These are phyloP conservation scores for Wickerhamomyces sp. DNA, from an alignment of 1,139 yeast species.

Conservation along the genomic window DNA sequence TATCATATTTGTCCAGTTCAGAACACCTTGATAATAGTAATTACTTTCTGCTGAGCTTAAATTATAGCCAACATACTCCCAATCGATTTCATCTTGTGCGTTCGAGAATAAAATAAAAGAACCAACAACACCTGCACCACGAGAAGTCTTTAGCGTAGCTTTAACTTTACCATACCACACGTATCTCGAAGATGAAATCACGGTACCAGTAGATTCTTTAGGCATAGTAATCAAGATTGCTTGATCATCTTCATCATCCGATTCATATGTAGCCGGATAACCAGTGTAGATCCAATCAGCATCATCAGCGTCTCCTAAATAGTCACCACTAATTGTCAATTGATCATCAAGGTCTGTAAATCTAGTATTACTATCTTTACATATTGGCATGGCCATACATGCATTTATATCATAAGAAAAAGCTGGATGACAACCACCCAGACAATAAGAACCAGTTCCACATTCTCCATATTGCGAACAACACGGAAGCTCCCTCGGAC, in stretches of 20 bases:
- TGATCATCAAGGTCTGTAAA: slow-evolving; percentile 36
- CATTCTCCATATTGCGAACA: slow-evolving; percentile 84
- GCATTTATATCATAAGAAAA: slow-evolving; percentile 43
- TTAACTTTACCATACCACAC: slow-evolving; percentile 85
- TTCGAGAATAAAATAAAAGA: slow-evolving; percentile 85
- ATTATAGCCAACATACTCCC: slow-evolving; percentile 77
- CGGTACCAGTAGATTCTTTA: slow-evolving; percentile 68
- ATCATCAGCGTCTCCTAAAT: slow-evolving; percentile 66
- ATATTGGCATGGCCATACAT: slow-evolving; percentile 62
- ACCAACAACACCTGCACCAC: slow-evolving; percentile 74
- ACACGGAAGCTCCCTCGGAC: slow-evolving; percentile 75
- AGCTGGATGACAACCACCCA: slow-evolving; percentile 67
- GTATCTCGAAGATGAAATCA: slow-evolving; percentile 72
- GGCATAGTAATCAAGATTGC: slow-evolving; percentile 72
- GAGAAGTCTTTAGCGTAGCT: slow-evolving; percentile 69
- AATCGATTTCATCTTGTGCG: slow-evolving; percentile 88
- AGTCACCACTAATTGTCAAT: slow-evolving; percentile 32
- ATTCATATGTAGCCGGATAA: slow-evolving; percentile 29
- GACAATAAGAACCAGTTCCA: slow-evolving; percentile 76
- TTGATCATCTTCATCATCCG: slow-evolving; percentile 40
- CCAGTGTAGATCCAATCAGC: slow-evolving; percentile 78
- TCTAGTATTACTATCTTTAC: slow-evolving; percentile 32
- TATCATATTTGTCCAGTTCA: slow-evolving; percentile 54
- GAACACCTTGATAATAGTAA: slow-evolving; percentile 69
- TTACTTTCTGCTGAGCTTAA: slow-evolving; percentile 66